Percentiles rank a stretch among this genome's conserved stretches.
Evolutionary conservation across 768 basidiomycete species (phyloP).

Genomic region (Cystoderma amianthinum): DNA sequence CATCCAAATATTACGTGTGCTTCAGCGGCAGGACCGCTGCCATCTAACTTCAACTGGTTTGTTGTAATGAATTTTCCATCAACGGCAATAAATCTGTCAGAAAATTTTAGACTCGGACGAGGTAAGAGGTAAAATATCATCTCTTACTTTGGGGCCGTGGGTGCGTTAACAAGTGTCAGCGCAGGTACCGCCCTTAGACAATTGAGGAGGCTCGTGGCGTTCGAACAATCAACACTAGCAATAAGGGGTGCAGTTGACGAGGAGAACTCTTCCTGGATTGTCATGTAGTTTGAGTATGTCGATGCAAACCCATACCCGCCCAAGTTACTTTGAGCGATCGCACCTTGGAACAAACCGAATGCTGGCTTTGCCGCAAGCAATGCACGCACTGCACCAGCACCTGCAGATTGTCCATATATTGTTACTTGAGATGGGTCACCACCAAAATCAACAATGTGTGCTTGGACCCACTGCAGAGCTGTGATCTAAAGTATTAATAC

Average conservation of each 20-base stretch:
- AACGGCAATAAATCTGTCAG: no score
- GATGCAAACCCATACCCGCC: conserved; percentile 40
- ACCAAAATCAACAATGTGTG: conserved; percentile 49
- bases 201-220: conserved; percentile 23
- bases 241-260: conserved; percentile 26
- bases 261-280: conserved; percentile 29
- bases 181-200: no score
- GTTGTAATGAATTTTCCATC: no score
- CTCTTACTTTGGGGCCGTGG: no score
- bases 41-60: no score
- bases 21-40: no score
- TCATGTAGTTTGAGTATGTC: conserved; percentile 43
- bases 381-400: conserved; percentile 35
- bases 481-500: conserved; percentile 15
- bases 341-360: no score
- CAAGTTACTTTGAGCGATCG: conserved; percentile 39
- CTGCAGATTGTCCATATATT: conserved; percentile 50
- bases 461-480: conserved; percentile 36
- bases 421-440: conserved; percentile 48
- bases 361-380: conserved; percentile 26
- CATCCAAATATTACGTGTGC: no score
- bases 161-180: conserved; percentile 28
- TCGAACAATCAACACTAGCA: conserved; percentile 29
- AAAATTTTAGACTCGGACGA: no score
- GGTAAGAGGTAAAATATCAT: no score